Conservation (phyloP, 208 protist genomes). For the Crithidia acanthocephali region DNA sequence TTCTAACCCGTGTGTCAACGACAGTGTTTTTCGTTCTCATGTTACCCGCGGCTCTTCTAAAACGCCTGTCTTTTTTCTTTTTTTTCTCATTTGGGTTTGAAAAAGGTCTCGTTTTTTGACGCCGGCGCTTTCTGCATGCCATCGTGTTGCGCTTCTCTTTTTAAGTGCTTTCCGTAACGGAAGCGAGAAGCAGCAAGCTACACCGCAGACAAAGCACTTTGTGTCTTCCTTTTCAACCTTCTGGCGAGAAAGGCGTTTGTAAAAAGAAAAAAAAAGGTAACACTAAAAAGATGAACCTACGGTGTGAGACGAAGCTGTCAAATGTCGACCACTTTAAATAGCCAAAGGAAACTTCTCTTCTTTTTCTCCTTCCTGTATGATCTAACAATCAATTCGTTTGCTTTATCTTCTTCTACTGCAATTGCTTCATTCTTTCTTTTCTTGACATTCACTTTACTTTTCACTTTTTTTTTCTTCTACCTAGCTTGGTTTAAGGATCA, state of each 20-base stretch:
- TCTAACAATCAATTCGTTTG: background rate
- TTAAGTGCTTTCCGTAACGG: constrained; percentile 13
- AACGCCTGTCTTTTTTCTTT: background rate
- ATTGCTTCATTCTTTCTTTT: constrained; percentile 19
- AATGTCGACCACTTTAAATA: background rate
- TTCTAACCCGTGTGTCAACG: background rate
- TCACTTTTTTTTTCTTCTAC: constrained; percentile 17
- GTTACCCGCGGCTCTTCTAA: background rate
- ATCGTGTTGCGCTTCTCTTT: background rate
- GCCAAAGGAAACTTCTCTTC: background rate
- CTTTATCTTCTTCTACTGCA: background rate
- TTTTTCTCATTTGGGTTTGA: background rate
- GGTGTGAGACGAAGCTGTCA: background rate
- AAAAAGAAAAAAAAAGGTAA: background rate
- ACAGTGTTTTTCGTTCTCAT: background rate
- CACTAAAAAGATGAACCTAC: background rate
- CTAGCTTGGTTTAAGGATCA: constrained; percentile 20
- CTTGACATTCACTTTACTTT: constrained; percentile 1
- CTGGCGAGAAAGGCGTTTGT: background rate
- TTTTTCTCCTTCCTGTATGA: background rate
- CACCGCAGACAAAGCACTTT: background rate
- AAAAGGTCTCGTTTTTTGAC: background rate
- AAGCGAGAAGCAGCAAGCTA: background rate
- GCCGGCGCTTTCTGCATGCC: constrained; percentile 16
- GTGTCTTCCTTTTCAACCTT: background rate